Evolutionary conservation across 1,139 yeast genomes (phyloP).

Genomic region (Protomyces inouyei): DNA sequence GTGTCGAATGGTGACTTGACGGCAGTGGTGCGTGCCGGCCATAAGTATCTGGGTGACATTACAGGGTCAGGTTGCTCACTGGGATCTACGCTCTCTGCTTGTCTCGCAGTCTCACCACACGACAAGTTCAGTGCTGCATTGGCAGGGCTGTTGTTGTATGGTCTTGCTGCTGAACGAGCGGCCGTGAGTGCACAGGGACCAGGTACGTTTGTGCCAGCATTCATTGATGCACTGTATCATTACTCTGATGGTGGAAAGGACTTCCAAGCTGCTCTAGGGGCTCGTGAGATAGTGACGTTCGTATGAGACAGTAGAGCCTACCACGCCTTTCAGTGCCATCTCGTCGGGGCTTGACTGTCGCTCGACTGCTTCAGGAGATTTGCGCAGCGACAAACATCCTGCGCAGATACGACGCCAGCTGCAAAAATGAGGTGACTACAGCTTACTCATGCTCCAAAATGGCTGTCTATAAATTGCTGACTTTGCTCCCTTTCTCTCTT

Average conservation of each 20-base stretch:
- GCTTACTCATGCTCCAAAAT: too few species aligned
- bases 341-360: too few species aligned
- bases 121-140: slow-evolving; percentile 49
- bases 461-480: too few species aligned
- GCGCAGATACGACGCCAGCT: too few species aligned
- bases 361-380: too few species aligned
- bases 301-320: not conserved
- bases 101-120: slow-evolving; percentile 47
- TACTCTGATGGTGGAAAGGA: not conserved
- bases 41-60: slow-evolving; percentile 61
- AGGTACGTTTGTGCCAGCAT: slow-evolving; percentile 49
- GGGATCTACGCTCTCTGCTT: slow-evolving; percentile 67
- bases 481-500: too few species aligned
- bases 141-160: slow-evolving; percentile 59
- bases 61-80: slow-evolving; percentile 88
- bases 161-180: slow-evolving; percentile 60
- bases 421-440: too few species aligned
- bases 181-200: slow-evolving; percentile 44
- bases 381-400: too few species aligned
- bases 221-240: slow-evolving; percentile 42
- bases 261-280: not conserved
- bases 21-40: slow-evolving; percentile 54
- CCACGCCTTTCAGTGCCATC: too few species aligned
- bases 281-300: not conserved
- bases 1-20: slow-evolving; percentile 38